Evolutionary conservation across 257 asterid genomes (phyloP).

Genomic region (Lithospermum erythrorhizon): DNA sequence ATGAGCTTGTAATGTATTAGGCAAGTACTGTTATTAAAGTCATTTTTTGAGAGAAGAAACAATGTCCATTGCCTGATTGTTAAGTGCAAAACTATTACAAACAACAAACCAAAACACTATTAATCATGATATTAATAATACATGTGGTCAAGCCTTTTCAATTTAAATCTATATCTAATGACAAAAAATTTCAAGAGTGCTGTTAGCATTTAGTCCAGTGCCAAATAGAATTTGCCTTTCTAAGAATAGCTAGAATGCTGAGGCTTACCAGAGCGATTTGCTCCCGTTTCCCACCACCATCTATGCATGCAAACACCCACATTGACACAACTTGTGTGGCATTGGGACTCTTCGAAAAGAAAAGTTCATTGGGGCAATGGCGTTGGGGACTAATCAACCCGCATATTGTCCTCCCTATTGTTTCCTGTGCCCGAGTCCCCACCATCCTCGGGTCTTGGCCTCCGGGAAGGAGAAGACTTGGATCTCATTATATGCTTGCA

Average conservation of each 20-base stretch:
- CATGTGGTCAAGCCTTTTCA: not conserved
- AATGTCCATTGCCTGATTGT: too few species aligned
- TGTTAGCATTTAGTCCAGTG: not conserved
- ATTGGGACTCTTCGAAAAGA: not conserved
- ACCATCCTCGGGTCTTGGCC: constrained; percentile 27
- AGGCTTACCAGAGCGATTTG: not conserved
- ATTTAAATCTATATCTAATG: not conserved
- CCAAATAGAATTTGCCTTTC: not conserved
- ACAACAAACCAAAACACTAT: not conserved
- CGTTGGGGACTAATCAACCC: constrained; percentile 31
- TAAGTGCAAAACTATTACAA: too few species aligned
- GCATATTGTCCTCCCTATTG: constrained; percentile 34
- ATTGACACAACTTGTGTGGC: not conserved
- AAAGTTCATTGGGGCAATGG: not conserved
- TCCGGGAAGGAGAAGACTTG: constrained; percentile 25
- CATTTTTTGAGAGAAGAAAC: too few species aligned
- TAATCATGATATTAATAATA: not conserved
- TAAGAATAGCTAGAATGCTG: not conserved
- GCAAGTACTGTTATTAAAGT: too few species aligned
- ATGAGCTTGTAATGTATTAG: too few species aligned
- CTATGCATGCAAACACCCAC: not conserved
- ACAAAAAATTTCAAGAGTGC: not conserved
- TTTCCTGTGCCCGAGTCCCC: constrained; percentile 28
- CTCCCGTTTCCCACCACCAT: not conserved
- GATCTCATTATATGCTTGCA: constrained; percentile 39